These are phyloP conservation scores for Didymosphaeria variabile DNA, from an alignment of 2,329 filamentous ascomycete genomes.

Conservation along the genomic window DNA sequence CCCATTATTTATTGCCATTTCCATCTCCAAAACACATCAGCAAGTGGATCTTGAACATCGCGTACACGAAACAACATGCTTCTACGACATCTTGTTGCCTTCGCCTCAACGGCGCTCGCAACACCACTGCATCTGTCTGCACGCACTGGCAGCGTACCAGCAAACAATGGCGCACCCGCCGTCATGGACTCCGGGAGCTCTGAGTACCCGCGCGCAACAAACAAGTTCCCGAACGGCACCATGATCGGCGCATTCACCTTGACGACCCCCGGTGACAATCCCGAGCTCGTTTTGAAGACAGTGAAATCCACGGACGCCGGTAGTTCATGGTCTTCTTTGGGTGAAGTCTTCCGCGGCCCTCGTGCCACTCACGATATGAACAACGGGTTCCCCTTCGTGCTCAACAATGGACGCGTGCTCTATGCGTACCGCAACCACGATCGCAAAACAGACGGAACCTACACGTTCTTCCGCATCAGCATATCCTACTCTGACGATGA, in stretches of 20 bases:
- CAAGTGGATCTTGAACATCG: neutral
- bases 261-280: neutral
- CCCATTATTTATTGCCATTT: no score
- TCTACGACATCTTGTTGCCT: neutral
- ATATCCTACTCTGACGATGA: neutral
- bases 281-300: neutral
- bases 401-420: neutral
- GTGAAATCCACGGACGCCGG: conserved; percentile 42
- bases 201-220: conserved; percentile 1
- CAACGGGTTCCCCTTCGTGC: conserved; percentile 26
- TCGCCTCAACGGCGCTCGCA: neutral
- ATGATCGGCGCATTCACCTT: conserved; percentile 6
- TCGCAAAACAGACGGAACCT: neutral
- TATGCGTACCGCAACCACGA: conserved; percentile 1
- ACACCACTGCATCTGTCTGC: neutral
- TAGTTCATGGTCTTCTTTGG: conserved; percentile 9
- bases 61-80: neutral
- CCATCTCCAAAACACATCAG: no score
- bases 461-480: conserved; percentile 1
- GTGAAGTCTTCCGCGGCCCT: conserved; percentile 4
- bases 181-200: neutral
- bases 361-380: neutral
- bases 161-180: neutral
- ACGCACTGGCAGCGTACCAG: neutral
- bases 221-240: conserved; percentile 1